Base-by-base conservation (phyloP, 345 rosid genomes). In the Sonneratia alba region DNA sequence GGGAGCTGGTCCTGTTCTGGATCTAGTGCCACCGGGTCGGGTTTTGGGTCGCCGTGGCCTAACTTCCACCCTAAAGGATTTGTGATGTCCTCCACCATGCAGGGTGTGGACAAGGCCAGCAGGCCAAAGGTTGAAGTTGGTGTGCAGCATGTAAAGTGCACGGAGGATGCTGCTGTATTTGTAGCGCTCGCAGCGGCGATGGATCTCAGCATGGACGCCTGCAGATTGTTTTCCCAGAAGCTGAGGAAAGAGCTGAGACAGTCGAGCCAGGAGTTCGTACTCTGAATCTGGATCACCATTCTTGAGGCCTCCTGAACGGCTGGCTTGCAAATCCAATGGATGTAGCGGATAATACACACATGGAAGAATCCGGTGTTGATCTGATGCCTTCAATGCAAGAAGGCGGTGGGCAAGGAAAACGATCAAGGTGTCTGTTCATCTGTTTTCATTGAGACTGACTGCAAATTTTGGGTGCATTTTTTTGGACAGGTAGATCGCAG, bases 141-240 rank as follows among this genome's bases (percentile, higher is more conserved):
- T 6, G 89, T 91, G 64, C 89, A 86, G 76, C 96, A 91, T 81
- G 98, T 94, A 91, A 90, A 86, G 36, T 94, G 98, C 83, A 91
- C 89, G 63, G 98, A 91, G 91, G 98, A 94, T 55, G 98, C 97
- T 66, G 98, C 98, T 0, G 97, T 86, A 1, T 91, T 80, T 74
- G 97, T 91, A 86, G 98, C 97, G 1, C 55, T 94, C 40, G 95
- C 96, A 4, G 97, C 98, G 27, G 98, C 98, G 6, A 81, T 94
- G 87, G 98, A 94, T 85, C 93, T 94, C 22, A 88, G 98, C 76
- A 80, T 87, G 91, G 97, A 94, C 72, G 98, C 98, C 47, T 94
- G 98, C 76, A 85, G 71, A 75, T 53, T 83, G 59, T 94, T 94
- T 72, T 87, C 98, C 24, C 93, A 83, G 36, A 89, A 89, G 89